phyloP scores from a whole-genome alignment of 202 grass and related monocot species.

The Digitaria exilis region DNA sequence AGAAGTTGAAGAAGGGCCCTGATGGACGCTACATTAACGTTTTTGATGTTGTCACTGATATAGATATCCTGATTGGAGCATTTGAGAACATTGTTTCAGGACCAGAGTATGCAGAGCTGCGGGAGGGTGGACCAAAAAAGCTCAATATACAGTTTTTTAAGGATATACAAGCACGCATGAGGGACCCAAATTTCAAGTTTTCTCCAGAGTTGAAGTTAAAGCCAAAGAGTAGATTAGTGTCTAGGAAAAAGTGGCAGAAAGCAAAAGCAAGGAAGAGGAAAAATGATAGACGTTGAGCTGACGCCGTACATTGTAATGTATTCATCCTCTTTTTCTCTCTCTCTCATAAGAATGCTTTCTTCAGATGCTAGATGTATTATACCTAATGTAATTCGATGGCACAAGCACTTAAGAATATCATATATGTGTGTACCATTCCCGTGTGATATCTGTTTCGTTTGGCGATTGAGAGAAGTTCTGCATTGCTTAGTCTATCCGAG shows the following conservation, averaged over 20 bases:
- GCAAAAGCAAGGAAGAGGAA: conserved; percentile 80
- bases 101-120: conserved; percentile 81
- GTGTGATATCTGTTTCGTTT: conserved; percentile 23
- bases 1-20: conserved; percentile 91
- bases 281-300: conserved; percentile 73
- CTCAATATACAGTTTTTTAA: conserved; percentile 97
- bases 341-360: conserved; percentile 30
- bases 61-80: conserved; percentile 95
- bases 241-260: conserved; percentile 96
- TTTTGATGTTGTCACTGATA: conserved; percentile 88
- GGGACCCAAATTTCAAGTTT: conserved; percentile 91
- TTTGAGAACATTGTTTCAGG: conserved; percentile 96
- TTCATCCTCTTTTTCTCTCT: conserved; percentile 36
- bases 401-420: conserved; percentile 14
- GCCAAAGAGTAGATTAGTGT: conserved; percentile 86
- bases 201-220: conserved; percentile 89
- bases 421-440: conserved; percentile 8
- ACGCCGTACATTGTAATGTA: conserved; percentile 35
- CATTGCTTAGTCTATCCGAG: conserved; percentile 8
- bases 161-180: conserved; percentile 88
- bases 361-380: conserved; percentile 4
- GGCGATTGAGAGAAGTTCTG: not conserved
- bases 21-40: conserved; percentile 89
- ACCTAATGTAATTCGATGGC: conserved; percentile 32
- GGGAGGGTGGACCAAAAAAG: conserved; percentile 91